Base-by-base conservation (phyloP, 2,329 filamentous ascomycete genomes). In the Alternaria sp. region DNA sequence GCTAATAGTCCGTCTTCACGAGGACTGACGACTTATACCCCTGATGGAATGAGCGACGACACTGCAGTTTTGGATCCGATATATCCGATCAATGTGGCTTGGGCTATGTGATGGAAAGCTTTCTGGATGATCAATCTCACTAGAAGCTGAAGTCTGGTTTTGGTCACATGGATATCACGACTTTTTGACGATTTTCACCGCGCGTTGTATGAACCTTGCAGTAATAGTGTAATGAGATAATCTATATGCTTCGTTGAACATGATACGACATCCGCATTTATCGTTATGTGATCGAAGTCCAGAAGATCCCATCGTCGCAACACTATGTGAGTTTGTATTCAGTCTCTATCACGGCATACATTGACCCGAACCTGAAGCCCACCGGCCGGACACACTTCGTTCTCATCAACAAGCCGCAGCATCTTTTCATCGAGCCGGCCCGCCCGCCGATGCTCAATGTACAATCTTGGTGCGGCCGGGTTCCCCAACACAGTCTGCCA, bases 21-120 rank as follows among this genome's bases (percentile, higher is more conserved):
- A 62, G 40, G 66, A 62, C 68, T 68, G 61, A 69, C 68, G 71
- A 72, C 72, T 69, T 78, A 78, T 78, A 78, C 75, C 76, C 76
- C 73, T 62, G 68, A 73, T 62, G 71, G 66, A 73, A 65, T 56
- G 62, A 61, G 63, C 55, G 71, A 68, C 51, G 63, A 61, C 50
- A 55, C 43, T 66, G 62, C 36, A 26, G 47, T 59, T 53, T 26
- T 43, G 32, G 57, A 57, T 55, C 30, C 49, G 49, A 62, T 57
- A 17, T 57, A 51, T 25, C n/a, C 58, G 45, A 54, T 52, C 55
- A 47, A 56, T 55, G 30, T 66, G 21, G 59, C 59, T 54, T 45
- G 62, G 57, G 62, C 61, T 44, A 65, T 63, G 36, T 67, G 63
- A 66, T 26, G 58, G 50, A 51, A n/a, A 40, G 17, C 30, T 47